Evolutionary conservation across 345 rosid genomes (phyloP).

Genomic region (Rhodamnia rubescens): DNA sequence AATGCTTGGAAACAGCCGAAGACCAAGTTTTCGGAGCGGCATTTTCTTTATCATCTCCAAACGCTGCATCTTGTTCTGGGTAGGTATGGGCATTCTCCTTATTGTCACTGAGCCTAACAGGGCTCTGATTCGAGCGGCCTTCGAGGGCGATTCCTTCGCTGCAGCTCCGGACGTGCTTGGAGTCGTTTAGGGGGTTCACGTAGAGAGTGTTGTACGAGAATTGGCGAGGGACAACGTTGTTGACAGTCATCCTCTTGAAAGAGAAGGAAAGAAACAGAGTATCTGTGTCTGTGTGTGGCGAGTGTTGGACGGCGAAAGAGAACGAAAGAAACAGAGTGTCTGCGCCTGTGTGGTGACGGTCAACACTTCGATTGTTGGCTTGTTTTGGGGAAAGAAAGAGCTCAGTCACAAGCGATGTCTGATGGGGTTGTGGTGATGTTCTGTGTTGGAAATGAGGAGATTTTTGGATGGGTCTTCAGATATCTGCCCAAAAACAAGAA

Average conservation of each 20-base stretch:
- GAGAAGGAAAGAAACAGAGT: not conserved
- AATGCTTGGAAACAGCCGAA: slow-evolving; percentile 10
- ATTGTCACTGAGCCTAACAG: slow-evolving; percentile 3
- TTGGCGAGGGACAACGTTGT: slow-evolving; percentile 3
- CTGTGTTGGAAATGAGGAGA: not conserved
- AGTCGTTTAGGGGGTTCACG: slow-evolving; percentile 27
- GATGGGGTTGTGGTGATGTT: not conserved
- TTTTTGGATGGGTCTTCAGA: not conserved
- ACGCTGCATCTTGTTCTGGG: not conserved
- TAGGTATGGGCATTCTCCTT: slow-evolving; percentile 30
- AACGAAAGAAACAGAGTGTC: not conserved
- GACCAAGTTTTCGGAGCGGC: slow-evolving; percentile 23
- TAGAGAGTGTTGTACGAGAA: slow-evolving; percentile 21
- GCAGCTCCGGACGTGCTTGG: slow-evolving; percentile 22
- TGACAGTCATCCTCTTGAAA: not conserved
- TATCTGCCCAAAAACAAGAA: not conserved
- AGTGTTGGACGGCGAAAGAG: not conserved
- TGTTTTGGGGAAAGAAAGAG: not conserved
- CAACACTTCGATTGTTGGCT: not conserved
- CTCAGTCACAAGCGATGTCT: not conserved
- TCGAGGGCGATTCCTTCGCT: slow-evolving; percentile 13
- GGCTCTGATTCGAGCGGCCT: not conserved
- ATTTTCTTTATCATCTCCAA: slow-evolving; percentile 28
- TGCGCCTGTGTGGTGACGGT: not conserved
- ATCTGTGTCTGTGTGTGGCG: not conserved